Evolutionary conservation across 345 rosid species (phyloP), one percentile per base, ranked within the genome.

Genomic region (Sisymbrium irio): DNA sequence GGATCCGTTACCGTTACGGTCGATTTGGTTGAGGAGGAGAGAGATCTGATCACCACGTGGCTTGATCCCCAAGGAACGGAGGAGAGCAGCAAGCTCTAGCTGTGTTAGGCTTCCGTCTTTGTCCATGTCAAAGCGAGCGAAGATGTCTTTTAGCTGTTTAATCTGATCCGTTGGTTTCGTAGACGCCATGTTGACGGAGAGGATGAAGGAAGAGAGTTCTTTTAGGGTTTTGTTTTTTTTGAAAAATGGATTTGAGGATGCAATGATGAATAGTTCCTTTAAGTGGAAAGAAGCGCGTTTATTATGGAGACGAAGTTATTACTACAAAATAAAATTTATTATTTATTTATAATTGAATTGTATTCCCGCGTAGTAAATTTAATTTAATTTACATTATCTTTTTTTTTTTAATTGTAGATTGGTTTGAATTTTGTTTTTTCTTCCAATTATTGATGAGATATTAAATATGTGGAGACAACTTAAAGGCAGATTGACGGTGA

Each of bases 101-200:
- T 85, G 91, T 1, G 96, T 90, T 5, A 90, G 82, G 85, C 91
- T 90, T 63, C 90, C 96, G 65, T 89, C 93, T 11, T 84, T 57
- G 74, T 94, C 93, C 97, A 91, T 88, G 86, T 94, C 97, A 79
- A 94, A 94, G 4, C 89, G 89, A 36, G n/a, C 57, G 86, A 94
- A 94, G 50, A 94, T 91, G 82, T 84, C 96, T 77, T 80, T 83
- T 11, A 94, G 90, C 65, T 94, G 96, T 41, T 83, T 78, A 2
- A 89, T 69, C 60, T 94, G 97, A 27, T 88, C 87, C 33, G 84
- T 49, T 1, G 80, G 50, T 46, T 69, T 72, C 7, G 72, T 0
- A 7, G 80, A 66, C 35, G 83, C 62, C 68, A 59, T n/a, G n/a
- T 76, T 71, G 67, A 42, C 2, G 67, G 57, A 37, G 58, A 40